Conservation (phyloP, 768 basidiomycete species). For the Rhodotorula kratochvilovae region DNA sequence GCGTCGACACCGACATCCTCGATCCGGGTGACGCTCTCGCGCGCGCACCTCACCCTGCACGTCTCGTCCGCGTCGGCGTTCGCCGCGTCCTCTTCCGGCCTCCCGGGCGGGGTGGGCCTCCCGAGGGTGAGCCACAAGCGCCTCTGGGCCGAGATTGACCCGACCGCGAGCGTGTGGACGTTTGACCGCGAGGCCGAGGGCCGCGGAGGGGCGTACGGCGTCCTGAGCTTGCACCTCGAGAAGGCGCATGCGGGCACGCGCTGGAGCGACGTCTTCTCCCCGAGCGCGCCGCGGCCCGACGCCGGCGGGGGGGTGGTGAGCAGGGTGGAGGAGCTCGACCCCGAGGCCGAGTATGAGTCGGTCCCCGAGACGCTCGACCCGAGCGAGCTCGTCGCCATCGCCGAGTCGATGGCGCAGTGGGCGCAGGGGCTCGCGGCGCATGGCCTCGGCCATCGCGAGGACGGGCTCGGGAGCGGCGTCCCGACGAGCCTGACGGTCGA, state of each 20-base stretch:
- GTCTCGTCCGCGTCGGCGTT: slow-evolving; percentile 49
- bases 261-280: slow-evolving; percentile 80
- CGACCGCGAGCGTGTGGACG: slow-evolving; percentile 84
- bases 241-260: slow-evolving; percentile 75
- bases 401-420: slow-evolving; percentile 80
- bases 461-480: slow-evolving; percentile 50
- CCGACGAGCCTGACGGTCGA: slow-evolving; percentile 73
- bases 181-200: slow-evolving; percentile 68
- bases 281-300: background rate
- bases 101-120: slow-evolving; percentile 45
- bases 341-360: slow-evolving; percentile 51
- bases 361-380: slow-evolving; percentile 81
- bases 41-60: slow-evolving; percentile 62
- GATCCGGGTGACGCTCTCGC: slow-evolving; percentile 66
- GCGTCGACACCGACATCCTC: slow-evolving; percentile 59
- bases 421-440: slow-evolving; percentile 61
- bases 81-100: slow-evolving; percentile 40
- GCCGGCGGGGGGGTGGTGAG: slow-evolving; percentile 36
- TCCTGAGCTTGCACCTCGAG: slow-evolving; percentile 78
- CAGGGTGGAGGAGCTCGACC: slow-evolving; percentile 44
- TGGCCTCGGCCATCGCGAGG: slow-evolving; percentile 53
- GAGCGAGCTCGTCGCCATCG: slow-evolving; percentile 69
- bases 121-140: slow-evolving; percentile 62
- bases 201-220: slow-evolving; percentile 55
- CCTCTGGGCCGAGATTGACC: slow-evolving; percentile 74